Conservation (phyloP, 78 protist genomes). For the Salpingoeca rosetta region DNA sequence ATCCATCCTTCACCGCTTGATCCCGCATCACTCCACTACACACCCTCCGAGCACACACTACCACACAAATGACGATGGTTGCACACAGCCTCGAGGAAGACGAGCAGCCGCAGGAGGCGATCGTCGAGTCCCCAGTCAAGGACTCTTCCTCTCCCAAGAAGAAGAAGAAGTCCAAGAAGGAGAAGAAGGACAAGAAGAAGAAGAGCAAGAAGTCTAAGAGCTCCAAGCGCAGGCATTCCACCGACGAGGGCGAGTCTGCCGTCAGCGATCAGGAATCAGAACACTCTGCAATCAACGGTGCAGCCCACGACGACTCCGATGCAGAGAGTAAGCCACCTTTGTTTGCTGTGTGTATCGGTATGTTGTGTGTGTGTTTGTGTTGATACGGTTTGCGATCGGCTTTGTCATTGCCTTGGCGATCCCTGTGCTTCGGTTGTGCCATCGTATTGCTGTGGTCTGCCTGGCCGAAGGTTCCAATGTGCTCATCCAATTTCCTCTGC, state of each 20-base stretch:
- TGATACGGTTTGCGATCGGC: too few species aligned
- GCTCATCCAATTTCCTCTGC: not conserved
- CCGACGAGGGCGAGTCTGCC: not conserved
- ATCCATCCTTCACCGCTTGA: not conserved
- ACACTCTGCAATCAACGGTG: not conserved
- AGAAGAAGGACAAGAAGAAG: not conserved
- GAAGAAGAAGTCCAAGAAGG: not conserved
- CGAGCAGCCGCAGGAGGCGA: not conserved
- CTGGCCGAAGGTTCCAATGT: not conserved
- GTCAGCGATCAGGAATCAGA: not conserved
- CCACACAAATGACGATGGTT: too few species aligned
- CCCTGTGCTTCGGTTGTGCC: too few species aligned
- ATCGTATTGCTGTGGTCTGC: too few species aligned
- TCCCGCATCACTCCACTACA: too few species aligned
- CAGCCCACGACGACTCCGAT: too few species aligned
- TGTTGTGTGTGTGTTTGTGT: too few species aligned
- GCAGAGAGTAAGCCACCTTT: too few species aligned
- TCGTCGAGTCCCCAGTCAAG: not conserved
- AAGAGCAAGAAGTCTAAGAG: not conserved
- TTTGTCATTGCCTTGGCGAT: too few species aligned
- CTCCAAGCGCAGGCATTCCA: not conserved
- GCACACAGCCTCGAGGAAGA: not conserved
- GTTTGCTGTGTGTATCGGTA: too few species aligned
- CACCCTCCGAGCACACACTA: too few species aligned
- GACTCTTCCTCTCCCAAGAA: not conserved